Evolutionary conservation across 805 yeast species (phyloP), one percentile per base, ranked within the genome.

Genomic region (Soucietia sequanensis): DNA sequence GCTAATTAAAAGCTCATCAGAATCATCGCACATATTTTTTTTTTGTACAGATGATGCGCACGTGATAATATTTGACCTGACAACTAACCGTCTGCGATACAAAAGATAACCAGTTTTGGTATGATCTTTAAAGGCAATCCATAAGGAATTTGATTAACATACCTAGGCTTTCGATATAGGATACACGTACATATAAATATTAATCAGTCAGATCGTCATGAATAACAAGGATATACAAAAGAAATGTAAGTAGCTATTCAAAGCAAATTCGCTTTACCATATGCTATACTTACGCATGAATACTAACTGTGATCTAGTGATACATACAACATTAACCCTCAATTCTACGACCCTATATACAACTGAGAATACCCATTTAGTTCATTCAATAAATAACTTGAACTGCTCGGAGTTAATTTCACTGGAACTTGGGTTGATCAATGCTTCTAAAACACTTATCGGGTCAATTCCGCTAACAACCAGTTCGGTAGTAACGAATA

Each of bases 281-380:
- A n/a, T n/a, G n/a, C n/a, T 17, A 21, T 25, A 22, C 13, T n/a
- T 27, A 22, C 11, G 23, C 16, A 18, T 16, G 16, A 23, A n/a
- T n/a, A n/a, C n/a, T n/a, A n/a, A n/a, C n/a, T 6, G 4, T 4
- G 11, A 3, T 16, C 14, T 31, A 69, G 75, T 75, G 42, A 60
- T 75, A 13, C 69, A 65, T 44, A 68, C 75, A 14, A 69, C 78
- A 3, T 58, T 75, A 25, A 70, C 78, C 4, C 54, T 62, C 35
- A 78, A 80, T 48, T 78, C 84, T 12, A 75, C 82, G 5, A 77
- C 84, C 0, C 59, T 78, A 10, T 80, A 74, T 52, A 72, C 83
- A 9, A 68, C 76, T 42, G 83, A 78, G 44, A 76, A 76, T 48
- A 54, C 58, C 29, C 61, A 59, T 16, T 52, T 78, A 24, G 59